Evolutionary conservation across 495 filamentous ascomycete genomes (phyloP).

Genomic region (Ramalina peruviana): DNA sequence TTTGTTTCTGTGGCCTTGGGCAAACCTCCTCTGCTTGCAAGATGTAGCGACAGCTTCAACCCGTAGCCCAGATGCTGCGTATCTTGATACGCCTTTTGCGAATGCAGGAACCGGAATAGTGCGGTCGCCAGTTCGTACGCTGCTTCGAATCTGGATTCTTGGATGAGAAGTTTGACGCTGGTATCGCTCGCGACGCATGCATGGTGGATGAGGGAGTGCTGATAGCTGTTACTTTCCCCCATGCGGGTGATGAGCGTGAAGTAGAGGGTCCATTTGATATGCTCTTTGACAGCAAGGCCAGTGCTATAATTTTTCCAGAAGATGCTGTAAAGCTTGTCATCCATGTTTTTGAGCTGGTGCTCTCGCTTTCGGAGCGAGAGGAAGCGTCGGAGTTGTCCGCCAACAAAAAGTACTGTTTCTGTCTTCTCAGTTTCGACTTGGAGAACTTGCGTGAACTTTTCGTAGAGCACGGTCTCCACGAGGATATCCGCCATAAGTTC

Average conservation of each 20-base stretch:
- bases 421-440: slow-evolving; percentile 28
- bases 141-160: slow-evolving; percentile 30
- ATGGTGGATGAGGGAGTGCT: slow-evolving; percentile 24
- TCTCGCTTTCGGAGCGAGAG: slow-evolving; percentile 33
- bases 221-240: slow-evolving; percentile 24
- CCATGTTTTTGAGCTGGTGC: slow-evolving; percentile 31
- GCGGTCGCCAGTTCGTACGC: slow-evolving; percentile 39
- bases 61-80: slow-evolving; percentile 34
- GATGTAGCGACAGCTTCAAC: slow-evolving; percentile 40
- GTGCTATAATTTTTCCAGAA: slow-evolving; percentile 39
- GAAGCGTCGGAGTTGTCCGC: slow-evolving; percentile 37
- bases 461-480: slow-evolving; percentile 43
- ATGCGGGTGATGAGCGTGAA: slow-evolving; percentile 37
- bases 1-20: slow-evolving; percentile 28
- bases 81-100: slow-evolving; percentile 37
- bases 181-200: slow-evolving; percentile 23
- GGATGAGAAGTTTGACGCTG: slow-evolving; percentile 29
- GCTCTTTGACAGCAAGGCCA: slow-evolving; percentile 23
- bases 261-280: slow-evolving; percentile 32
- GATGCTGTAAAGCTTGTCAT: slow-evolving; percentile 39
- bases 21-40: slow-evolving; percentile 32
- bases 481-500: slow-evolving; percentile 44
- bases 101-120: slow-evolving; percentile 40
- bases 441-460: slow-evolving; percentile 32
- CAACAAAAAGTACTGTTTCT: slow-evolving; percentile 33